Base-by-base conservation (phyloP, 495 filamentous ascomycete species). In the Daldinia childiae region DNA sequence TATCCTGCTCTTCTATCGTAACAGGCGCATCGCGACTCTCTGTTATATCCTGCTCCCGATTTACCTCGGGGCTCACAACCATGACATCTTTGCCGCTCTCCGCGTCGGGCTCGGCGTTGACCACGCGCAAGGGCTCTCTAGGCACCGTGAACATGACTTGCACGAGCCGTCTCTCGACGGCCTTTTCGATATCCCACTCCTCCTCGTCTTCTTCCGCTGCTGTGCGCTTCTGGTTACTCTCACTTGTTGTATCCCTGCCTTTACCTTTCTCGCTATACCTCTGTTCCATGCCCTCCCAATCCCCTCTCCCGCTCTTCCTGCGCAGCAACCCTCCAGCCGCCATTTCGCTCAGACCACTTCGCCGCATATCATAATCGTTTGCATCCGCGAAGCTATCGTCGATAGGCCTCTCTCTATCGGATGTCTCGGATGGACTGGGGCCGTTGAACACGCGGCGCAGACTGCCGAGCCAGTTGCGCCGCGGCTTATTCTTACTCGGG, bases 121-220 rank as follows among this genome's bases (percentile, higher is more conserved):
- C 94, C 12, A 98, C 93, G 56, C 95, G 83, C 71, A 98, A 76
- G 77, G 86, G 88, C 81, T 93, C 90, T 77, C 88, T 91, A 54
- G 95, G 95, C 63, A 97, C 92, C 1, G 94, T 97, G 78, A 96
- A 98, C 83, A 96, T 96, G 68, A 96, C 87, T 81, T 98, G 95
- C 66, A 98, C 94, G 15, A 92, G 86, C 48, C 93, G 79, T 57
- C 86, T 87, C 79, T 94, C 90, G 1, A 91, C 91, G 6, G 92
- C 93, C 50, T 87, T 87, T 77, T 98, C 95, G 36, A 97, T 87
- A 75, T 97, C 94, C 94, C 94, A 97, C 56, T 97, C 94, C 4
- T 89, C 90, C 14, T 80, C 77, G 4, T 62, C 73, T 0, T 62
- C 58, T 24, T 48, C 62, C 51, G 21, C 59, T 6, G 41, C 7